These are phyloP conservation scores for Fraxinus pennsylvanica DNA, from an alignment of 257 asterid genomes.

Conservation along the genomic window DNA sequence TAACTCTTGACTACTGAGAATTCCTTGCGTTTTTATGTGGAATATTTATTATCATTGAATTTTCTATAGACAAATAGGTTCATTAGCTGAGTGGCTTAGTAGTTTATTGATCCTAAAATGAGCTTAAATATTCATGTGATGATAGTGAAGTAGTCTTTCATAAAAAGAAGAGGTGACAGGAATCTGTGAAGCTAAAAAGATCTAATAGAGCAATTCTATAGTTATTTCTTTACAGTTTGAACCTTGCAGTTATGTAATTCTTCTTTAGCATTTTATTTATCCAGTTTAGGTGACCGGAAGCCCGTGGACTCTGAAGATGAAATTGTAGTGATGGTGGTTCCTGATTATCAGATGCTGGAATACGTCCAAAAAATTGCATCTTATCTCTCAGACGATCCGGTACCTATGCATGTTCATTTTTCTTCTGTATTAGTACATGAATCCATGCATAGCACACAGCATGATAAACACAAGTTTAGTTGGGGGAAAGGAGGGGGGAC, in stretches of 20 bases:
- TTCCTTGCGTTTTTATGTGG: background rate
- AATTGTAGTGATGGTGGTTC: constrained; percentile 90
- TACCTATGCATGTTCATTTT: constrained; percentile 32
- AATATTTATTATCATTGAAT: background rate
- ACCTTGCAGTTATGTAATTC: constrained; percentile 17
- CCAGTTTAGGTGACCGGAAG: constrained; percentile 91
- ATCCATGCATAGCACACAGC: background rate
- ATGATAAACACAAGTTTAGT: background rate
- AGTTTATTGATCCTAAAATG: background rate
- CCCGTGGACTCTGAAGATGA: constrained; percentile 81
- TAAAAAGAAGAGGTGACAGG: background rate
- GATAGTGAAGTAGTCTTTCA: background rate
- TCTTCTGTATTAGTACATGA: background rate
- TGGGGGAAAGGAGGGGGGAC: background rate
- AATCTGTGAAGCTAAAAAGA: constrained; percentile 3
- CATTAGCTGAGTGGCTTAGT: background rate
- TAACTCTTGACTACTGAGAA: background rate
- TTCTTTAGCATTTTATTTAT: constrained; percentile 27
- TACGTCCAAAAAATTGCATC: constrained; percentile 83
- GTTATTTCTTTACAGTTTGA: background rate
- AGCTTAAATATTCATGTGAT: background rate
- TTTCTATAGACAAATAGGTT: background rate
- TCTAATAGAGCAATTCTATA: background rate
- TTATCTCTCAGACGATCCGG: constrained; percentile 84
- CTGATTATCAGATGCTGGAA: constrained; percentile 93